Conservation (phyloP, 2,329 filamentous ascomycete species). For the Leptographium galeiforme region DNA sequence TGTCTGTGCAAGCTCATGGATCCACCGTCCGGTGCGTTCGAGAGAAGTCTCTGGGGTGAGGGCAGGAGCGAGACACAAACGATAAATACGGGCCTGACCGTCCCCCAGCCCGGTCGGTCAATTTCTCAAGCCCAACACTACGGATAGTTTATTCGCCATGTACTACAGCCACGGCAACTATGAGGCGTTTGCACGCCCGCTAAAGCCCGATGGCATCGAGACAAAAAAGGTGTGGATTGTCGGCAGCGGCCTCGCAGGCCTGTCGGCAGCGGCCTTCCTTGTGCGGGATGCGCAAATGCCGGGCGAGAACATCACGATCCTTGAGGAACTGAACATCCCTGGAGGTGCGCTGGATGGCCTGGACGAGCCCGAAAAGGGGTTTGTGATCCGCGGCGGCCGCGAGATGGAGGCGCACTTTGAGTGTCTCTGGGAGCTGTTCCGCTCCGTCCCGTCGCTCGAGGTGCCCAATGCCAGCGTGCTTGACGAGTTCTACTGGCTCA, state of each 20-base stretch:
- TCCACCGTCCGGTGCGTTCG: background rate
- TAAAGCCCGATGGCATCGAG: slow-evolving; percentile 12
- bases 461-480: slow-evolving; percentile 16
- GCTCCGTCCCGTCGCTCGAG: slow-evolving; percentile 17
- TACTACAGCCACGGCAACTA: slow-evolving; percentile 16
- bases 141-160: slow-evolving; percentile 9
- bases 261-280: slow-evolving; percentile 22
- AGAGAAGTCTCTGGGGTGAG: no score
- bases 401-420: slow-evolving; percentile 20
- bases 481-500: slow-evolving; percentile 20
- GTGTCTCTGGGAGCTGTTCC: slow-evolving; percentile 19
- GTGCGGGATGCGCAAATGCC: slow-evolving; percentile 21
- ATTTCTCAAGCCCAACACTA: background rate
- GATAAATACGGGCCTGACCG: background rate
- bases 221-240: slow-evolving; percentile 19
- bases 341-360: slow-evolving; percentile 18
- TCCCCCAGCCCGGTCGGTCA: background rate
- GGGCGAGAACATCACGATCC: slow-evolving; percentile 19
- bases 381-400: slow-evolving; percentile 21
- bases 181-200: slow-evolving; percentile 12
- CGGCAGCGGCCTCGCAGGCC: slow-evolving; percentile 20
- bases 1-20: background rate
- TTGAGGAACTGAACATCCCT: slow-evolving; percentile 18
- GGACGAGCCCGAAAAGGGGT: slow-evolving; percentile 19
- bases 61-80: background rate